Percentiles rank a stretch among this genome's conserved stretches.
Conservation (phyloP, 208 protist species). For the Herpetomonas tarakana region DNA sequence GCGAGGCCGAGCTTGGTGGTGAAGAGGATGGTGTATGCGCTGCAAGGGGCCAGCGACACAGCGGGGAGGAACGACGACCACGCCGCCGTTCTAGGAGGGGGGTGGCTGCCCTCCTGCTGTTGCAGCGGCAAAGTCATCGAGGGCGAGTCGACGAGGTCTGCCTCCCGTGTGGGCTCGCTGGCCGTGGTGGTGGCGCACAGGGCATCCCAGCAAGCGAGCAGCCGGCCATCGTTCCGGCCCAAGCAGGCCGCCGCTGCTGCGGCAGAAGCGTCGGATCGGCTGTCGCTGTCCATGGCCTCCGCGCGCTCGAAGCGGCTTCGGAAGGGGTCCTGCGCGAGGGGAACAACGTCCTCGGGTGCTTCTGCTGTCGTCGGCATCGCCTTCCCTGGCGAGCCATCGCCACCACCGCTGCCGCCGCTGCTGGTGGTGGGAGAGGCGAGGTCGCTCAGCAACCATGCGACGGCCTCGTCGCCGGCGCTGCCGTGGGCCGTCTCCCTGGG, state of each 20-base stretch:
- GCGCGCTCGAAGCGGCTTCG: neutral
- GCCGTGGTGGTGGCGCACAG: neutral
- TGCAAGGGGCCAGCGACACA: neutral
- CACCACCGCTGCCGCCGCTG: neutral
- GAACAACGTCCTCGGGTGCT: no score
- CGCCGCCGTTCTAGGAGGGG: neutral
- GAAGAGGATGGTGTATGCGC: neutral
- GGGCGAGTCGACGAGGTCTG: neutral
- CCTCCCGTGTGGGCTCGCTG: neutral
- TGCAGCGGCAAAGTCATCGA: neutral
- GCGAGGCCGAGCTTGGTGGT: neutral
- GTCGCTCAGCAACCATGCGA: neutral
- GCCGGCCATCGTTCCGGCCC: neutral
- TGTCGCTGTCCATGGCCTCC: neutral
- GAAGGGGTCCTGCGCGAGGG: no score
- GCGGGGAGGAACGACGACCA: neutral
- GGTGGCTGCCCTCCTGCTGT: neutral
- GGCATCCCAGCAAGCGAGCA: neutral
- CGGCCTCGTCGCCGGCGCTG: slow-evolving; percentile 1
- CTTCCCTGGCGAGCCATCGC: no score
- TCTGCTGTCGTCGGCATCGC: no score
- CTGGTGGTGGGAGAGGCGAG: neutral
- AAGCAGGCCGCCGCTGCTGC: neutral
- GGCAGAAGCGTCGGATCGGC: no score
- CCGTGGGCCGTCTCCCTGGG: neutral